Evolutionary conservation across 2,329 filamentous ascomycete genomes (phyloP).

Genomic region (Scolecobasidium constrictum): DNA sequence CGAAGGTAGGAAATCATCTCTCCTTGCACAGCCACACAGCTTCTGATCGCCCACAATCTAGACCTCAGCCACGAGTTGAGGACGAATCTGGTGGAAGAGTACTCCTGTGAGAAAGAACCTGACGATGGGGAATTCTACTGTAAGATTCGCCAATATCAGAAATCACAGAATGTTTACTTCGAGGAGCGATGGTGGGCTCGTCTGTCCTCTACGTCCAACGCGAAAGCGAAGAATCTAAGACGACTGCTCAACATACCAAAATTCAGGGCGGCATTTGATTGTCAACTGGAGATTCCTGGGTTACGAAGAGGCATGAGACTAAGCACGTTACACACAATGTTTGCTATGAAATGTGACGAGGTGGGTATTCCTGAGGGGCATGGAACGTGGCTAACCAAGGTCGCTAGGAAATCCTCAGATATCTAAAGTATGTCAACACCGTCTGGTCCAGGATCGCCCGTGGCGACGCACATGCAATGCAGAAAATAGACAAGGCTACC

Average conservation of each 20-base stretch:
- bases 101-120: neutral
- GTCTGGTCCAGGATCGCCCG: conserved; percentile 22
- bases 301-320: conserved; percentile 8
- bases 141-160: conserved; percentile 1
- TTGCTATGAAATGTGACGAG: conserved; percentile 18
- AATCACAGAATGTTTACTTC: conserved; percentile 1
- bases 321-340: conserved; percentile 8
- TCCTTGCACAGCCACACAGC: neutral
- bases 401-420: conserved; percentile 19
- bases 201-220: neutral
- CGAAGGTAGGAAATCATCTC: neutral
- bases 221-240: conserved; percentile 6
- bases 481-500: conserved; percentile 19
- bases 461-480: conserved; percentile 16
- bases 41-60: conserved; percentile 10
- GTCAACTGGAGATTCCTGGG: conserved; percentile 9
- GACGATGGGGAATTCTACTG: neutral
- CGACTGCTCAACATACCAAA: neutral
- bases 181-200: conserved; percentile 8
- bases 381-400: conserved; percentile 11
- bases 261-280: conserved; percentile 5
- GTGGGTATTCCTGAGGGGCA: conserved; percentile 13
- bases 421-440: neutral
- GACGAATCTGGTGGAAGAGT: conserved; percentile 6
- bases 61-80: conserved; percentile 8